Base-by-base conservation (phyloP, 1,284 basidiomycete genomes). In the Fistulinella cinereoalba region DNA sequence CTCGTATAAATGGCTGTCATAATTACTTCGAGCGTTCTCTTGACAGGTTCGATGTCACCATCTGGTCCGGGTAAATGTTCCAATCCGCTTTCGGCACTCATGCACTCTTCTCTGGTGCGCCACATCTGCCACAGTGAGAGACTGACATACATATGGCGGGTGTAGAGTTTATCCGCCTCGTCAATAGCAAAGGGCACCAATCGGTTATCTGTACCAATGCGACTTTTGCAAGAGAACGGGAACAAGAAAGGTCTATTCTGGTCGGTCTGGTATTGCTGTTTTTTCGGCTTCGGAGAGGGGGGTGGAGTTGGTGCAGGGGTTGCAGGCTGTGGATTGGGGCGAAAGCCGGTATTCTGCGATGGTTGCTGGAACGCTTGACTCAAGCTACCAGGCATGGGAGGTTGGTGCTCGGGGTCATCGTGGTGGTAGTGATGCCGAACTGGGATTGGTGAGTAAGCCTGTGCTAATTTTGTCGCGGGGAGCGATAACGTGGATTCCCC, bases 231-330 rank as follows among this genome's bases (percentile, higher is more conserved):
- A 12, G 92, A 91, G 65, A 97, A 99, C 0, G 97, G 97, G 64
- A 99, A 94, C 47, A 99, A 74, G 65, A 99, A 99, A 1, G 97
- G 97, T 8, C 92, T 79, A 27, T 74, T 85, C 63, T 97, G 97
- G 65, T 99, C 97, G 0, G 97, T 99, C 67, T 99, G 97, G 68
- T 94, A 99, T 64, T 97, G 95, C 63, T 96, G 93, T 67, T 98
- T 98, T 74, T 98, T 98, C 8, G 91, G 92, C 62, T 96, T 97
- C 15, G 84, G 85, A 19, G 86, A 85, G 0, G 88, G 88, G 2
- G 92, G 88, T 0, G 95, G 95, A 0, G 92, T 83, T 3, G 95
- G 94, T 21, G 91, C 92, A 1, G 92, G 94, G 3, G 91, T 95
- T 12, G 81, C 79, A 5, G 88, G 79, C 59, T 90, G 86, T 16